Evolutionary conservation across 2,329 filamentous ascomycete genomes (phyloP), one percentile per base, ranked within the genome.

Genomic region (Coniochaeta prunicola): DNA sequence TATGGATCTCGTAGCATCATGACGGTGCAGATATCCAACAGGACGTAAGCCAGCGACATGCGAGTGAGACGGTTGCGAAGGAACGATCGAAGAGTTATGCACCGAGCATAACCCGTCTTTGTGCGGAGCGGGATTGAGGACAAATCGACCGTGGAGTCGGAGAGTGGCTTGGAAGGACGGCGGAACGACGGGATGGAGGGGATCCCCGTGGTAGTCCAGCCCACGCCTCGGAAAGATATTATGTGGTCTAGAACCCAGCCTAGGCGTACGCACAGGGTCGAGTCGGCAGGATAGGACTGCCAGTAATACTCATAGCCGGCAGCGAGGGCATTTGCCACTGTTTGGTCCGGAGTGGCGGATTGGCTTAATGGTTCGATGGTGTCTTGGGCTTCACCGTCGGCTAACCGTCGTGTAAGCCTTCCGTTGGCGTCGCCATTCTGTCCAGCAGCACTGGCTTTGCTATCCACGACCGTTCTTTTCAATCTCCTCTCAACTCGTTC

Each of bases 1-100:
- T 93, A 96, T 0, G 88, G 86, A 66, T 97, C 93, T 57, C 83
- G 81, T 64, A 87, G 85, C 76, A 91, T 86, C 61, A 85, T 62
- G 1, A 86, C 80, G 66, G 89, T 89, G 57, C 90, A 71, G 7
- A 85, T 59, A 71, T 97, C 93, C 9, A 96, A 75, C 8, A 82
- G 61, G 13, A 94, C 63, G 68, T 90, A 94, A 63, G 78, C 77
- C 38, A 80, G 59, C 2, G 83, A 58, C n/a, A 87, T 73, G 6
- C 68, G 75, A 9, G 71, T 59, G 12, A 85, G 60, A 28, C 78
- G 77, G 17, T 67, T 64, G 58, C 71, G 69, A 42, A 86, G 59
- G 48, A 87, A 79, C 3, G 74, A 67, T 24, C 64, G 64, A 36
- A 74, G 72, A 4, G 77, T 80, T 5, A 70, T 64, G 59, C 71